These are phyloP conservation scores for Kwoniella dendrophila DNA, from an alignment of 768 basidiomycete genomes.

Conservation along the genomic window DNA sequence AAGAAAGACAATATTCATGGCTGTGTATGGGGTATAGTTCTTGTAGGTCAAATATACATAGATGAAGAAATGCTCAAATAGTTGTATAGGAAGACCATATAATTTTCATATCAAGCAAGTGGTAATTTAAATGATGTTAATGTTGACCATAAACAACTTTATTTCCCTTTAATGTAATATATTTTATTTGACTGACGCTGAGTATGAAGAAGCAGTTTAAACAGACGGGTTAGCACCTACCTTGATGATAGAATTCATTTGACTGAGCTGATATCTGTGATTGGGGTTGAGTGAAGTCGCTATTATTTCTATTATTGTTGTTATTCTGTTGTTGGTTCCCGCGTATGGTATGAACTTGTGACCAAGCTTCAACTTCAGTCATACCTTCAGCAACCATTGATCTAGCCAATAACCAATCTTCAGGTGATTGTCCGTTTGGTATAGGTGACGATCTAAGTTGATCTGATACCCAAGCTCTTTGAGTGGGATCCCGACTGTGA, in stretches of 20 bases:
- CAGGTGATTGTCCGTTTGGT: conserved; percentile 22
- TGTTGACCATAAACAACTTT: too few species aligned
- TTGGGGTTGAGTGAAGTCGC: background rate
- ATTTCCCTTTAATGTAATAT: too few species aligned
- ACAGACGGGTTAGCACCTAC: conserved; percentile 13
- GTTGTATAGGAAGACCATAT: too few species aligned
- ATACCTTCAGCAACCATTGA: conserved; percentile 31
- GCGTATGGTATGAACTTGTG: conserved; percentile 5
- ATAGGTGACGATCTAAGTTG: conserved; percentile 23
- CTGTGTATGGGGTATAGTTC: background rate
- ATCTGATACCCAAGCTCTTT: conserved; percentile 19
- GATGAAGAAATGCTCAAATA: background rate
- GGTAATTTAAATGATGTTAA: too few species aligned
- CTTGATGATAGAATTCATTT: conserved; percentile 14
- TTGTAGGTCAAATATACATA: conserved; percentile 1
- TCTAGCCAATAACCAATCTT: conserved; percentile 32
- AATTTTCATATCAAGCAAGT: too few species aligned
- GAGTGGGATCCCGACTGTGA: conserved; percentile 18
- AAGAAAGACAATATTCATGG: too few species aligned
- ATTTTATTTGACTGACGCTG: too few species aligned
- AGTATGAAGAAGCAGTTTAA: background rate
- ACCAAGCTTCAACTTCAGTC: conserved; percentile 32
- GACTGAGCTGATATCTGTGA: background rate
- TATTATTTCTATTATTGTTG: background rate
- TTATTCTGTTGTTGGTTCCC: conserved; percentile 7